Evolutionary conservation across 1,139 yeast species (phyloP), one percentile per base, ranked within the genome.

Genomic region (Zhuliangozyma parablackwelliae): DNA sequence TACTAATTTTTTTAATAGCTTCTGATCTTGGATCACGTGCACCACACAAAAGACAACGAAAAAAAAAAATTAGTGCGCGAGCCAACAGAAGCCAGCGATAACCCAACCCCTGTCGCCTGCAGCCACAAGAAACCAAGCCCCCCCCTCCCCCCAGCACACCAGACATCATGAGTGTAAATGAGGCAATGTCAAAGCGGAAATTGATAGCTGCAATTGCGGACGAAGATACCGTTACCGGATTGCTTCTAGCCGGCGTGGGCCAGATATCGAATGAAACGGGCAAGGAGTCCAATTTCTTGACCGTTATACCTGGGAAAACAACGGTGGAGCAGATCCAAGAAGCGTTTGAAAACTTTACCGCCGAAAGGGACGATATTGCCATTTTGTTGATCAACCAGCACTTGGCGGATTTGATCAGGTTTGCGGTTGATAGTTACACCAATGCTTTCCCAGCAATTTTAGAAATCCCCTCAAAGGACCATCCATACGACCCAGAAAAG

Each of bases 381-480:
- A 89, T 92, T 42, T 64, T 92, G 44, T 72, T 92, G 57, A 89
- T 92, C 57, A 92, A 90, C 60, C 99, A 92, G 61, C 96, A 89
- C 63, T 72, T 92, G 50, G 98, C 98, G 10, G 97, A 94, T 54
- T 75, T 80, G 52, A 92, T 92, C 42, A 76, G 99, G 61, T 75
- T 72, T 49, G 74, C 77, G 48, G 89, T 92, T 34, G 99, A 94
- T 56, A 72, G 77, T 34, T 92, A 77, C 63, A 80, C 95, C 26
- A 80, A 82, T 50, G 96, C 98, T 9, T 92, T 92, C 63, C 99
- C 99, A 7, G 97, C 98, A 3, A 80, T 92, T 36, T 72, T 92
- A 55, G 99, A 92, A 64, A 92, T 92, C 49, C 99, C 99, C 29
- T 87, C 97, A 12, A 92, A 92, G 68, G 99, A 92, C 57, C 97